Evolutionary conservation across 805 yeast species (phyloP).

Genomic region (Candida patagonica): DNA sequence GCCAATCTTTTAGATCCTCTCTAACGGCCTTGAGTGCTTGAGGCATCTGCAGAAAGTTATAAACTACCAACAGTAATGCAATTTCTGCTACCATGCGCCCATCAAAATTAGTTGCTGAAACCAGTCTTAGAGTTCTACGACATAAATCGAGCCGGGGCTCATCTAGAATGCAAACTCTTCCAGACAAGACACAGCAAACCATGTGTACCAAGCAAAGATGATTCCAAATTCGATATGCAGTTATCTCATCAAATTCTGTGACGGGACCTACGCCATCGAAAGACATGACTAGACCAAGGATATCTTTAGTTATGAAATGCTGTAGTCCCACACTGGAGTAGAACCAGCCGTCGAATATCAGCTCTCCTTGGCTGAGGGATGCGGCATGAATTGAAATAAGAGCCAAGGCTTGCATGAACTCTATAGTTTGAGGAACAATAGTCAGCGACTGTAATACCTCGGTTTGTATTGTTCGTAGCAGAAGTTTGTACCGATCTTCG

Average conservation of each 20-base stretch:
- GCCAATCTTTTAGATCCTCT: slow-evolving; percentile 50
- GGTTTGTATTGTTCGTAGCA: slow-evolving; percentile 38
- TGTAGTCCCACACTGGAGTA: slow-evolving; percentile 57
- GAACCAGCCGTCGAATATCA: slow-evolving; percentile 61
- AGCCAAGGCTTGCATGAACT: slow-evolving; percentile 60
- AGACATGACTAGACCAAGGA: slow-evolving; percentile 19
- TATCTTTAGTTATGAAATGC: slow-evolving; percentile 47
- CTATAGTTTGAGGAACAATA: slow-evolving; percentile 40
- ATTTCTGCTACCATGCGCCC: slow-evolving; percentile 77
- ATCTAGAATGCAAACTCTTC: slow-evolving; percentile 55
- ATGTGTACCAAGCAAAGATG: slow-evolving; percentile 61
- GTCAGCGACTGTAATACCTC: slow-evolving; percentile 41
- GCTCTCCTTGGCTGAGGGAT: slow-evolving; percentile 44
- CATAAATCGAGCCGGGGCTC: slow-evolving; percentile 51
- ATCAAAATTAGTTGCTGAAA: slow-evolving; percentile 66
- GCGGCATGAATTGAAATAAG: slow-evolving; percentile 56
- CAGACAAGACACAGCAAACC: slow-evolving; percentile 55
- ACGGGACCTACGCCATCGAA: slow-evolving; percentile 26
- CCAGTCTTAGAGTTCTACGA: slow-evolving; percentile 44
- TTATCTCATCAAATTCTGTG: slow-evolving; percentile 41
- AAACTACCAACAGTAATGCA: slow-evolving; percentile 47
- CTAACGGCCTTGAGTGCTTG: slow-evolving; percentile 31
- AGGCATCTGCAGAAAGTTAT: slow-evolving; percentile 43
- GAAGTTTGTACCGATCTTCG: slow-evolving; percentile 32
- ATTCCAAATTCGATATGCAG: slow-evolving; percentile 60